These are phyloP conservation scores for Stipa capillata DNA, from an alignment of 176 grass and related monocot species.

Conservation along the genomic window DNA sequence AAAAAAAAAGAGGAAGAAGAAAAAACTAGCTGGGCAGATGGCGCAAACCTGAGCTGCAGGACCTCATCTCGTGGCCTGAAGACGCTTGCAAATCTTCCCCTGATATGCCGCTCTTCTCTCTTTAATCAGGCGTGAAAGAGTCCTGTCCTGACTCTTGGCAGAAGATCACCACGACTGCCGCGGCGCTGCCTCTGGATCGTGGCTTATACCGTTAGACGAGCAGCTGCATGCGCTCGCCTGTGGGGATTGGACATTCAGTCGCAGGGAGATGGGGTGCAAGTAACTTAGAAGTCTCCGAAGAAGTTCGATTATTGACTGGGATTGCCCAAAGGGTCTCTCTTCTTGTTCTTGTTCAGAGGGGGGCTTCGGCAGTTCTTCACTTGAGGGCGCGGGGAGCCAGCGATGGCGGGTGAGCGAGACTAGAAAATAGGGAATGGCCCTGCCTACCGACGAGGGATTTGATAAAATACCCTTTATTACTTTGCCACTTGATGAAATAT, in stretches of 20 bases:
- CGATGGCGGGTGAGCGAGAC: slow-evolving; percentile 1
- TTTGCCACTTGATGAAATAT: no score
- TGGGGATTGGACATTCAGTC: neutral
- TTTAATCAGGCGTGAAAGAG: no score
- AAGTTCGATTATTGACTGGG: neutral
- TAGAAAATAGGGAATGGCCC: neutral
- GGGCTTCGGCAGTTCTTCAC: neutral
- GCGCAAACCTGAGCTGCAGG: slow-evolving; percentile 3
- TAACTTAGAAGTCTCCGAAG: neutral
- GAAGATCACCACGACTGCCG: neutral
- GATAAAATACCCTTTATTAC: no score
- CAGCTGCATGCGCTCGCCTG: neutral
- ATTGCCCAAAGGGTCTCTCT: neutral
- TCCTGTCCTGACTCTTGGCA: neutral
- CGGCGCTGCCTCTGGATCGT: neutral
- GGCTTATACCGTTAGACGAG: neutral
- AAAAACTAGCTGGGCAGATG: neutral
- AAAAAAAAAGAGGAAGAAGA: no score
- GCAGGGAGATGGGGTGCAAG: neutral
- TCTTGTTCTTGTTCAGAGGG: neutral
- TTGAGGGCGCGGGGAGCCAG: slow-evolving; percentile 1
- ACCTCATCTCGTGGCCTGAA: neutral
- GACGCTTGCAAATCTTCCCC: neutral
- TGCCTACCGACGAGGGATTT: no score
- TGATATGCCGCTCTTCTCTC: neutral